Evolutionary conservation across 2,329 filamentous ascomycete genomes (phyloP).

Genomic region (Hyphodiscus sp.): DNA sequence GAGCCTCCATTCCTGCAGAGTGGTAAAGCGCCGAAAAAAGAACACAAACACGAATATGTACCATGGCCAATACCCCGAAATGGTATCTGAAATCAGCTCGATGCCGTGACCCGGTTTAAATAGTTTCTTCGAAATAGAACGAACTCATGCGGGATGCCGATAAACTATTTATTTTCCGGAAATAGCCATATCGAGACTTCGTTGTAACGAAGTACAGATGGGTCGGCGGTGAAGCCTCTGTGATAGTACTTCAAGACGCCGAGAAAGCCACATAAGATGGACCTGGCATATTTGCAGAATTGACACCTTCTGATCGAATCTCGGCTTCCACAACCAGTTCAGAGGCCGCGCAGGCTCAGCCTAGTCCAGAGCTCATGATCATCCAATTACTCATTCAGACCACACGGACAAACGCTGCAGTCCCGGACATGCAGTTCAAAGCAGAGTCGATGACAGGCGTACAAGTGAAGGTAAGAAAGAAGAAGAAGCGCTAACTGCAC

Average conservation of each 20-base stretch:
- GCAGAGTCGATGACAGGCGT: background rate
- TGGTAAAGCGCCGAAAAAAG: background rate
- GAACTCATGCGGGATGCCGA: background rate
- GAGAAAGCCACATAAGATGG: background rate
- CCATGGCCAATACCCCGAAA: background rate
- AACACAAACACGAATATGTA: background rate
- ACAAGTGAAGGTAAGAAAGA: background rate
- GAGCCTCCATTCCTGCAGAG: background rate
- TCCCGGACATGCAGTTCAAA: no score
- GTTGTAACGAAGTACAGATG: background rate
- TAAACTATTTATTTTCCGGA: background rate
- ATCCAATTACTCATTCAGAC: no score
- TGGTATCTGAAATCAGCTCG: background rate
- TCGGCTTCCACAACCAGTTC: background rate
- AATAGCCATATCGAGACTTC: background rate
- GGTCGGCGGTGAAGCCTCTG: background rate
- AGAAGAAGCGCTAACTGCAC: no score
- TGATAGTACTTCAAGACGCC: background rate
- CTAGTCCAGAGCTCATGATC: no score
- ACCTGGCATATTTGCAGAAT: background rate
- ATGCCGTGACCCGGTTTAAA: background rate
- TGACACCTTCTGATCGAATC: background rate
- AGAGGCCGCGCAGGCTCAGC: no score
- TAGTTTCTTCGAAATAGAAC: background rate
- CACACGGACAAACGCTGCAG: no score